phyloP scores from a whole-genome alignment of 345 rosid species.

The Pistacia atlantica region DNA sequence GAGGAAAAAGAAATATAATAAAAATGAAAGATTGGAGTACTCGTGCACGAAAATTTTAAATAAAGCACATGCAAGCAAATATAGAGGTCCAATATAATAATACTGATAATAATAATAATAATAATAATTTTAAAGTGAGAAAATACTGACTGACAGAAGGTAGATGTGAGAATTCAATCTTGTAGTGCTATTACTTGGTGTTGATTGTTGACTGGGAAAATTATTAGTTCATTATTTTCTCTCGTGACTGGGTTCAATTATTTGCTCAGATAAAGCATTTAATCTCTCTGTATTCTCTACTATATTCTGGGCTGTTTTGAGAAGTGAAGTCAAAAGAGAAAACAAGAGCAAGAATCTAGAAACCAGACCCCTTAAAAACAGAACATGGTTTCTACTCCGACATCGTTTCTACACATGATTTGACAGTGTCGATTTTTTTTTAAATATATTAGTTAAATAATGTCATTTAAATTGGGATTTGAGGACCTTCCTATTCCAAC shows the following conservation, averaged over 20 bases:
- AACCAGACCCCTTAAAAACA: constrained; percentile 1
- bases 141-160: constrained; percentile 33
- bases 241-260: constrained; percentile 12
- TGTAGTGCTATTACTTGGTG: constrained; percentile 40
- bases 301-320: not conserved
- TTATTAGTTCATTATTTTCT: not conserved
- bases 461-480: no score
- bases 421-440: not conserved
- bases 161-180: constrained; percentile 19
- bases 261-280: not conserved
- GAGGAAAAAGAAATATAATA: constrained; percentile 7
- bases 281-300: not conserved
- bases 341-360: not conserved
- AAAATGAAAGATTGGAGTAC: constrained; percentile 27
- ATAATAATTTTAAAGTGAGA: constrained; percentile 9
- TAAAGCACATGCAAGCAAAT: constrained; percentile 27
- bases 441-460: no score
- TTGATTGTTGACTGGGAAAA: constrained; percentile 60
- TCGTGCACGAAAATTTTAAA: constrained; percentile 18
- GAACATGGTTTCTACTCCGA: not conserved
- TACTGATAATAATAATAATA: constrained; percentile 21
- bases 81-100: constrained; percentile 5
- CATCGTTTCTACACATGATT: not conserved
- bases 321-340: constrained; percentile 14
- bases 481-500: not conserved